Evolutionary conservation across 805 yeast genomes (phyloP), one percentile per base, ranked within the genome.

Genomic region (Lipomyces japonicus): DNA sequence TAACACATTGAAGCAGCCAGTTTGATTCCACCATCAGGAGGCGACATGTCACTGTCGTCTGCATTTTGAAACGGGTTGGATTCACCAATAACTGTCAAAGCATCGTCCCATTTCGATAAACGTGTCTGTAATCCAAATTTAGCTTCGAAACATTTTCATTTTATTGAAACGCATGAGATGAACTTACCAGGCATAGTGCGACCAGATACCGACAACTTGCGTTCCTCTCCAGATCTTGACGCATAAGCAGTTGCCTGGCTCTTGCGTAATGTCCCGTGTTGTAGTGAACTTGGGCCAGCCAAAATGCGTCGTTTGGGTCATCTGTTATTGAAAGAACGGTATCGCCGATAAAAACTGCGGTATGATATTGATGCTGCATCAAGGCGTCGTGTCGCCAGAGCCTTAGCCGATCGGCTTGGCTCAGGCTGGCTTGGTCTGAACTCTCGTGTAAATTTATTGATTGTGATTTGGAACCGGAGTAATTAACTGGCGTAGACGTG

Each of bases 331-430:
- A 78, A 37, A 87, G 75, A 5, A 93, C 86, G 61, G 90, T 91
- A 69, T 93, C 96, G 14, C 96, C 97, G 24, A 93, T 78, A 64
- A 81, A 88, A 61, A 84, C 91, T 0, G 97, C 97, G 0, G 97
- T 87, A 39, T 76, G 75, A 66, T 86, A 86, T 55, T 89, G 95
- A 65, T 90, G 97, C 61, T 90, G 95, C 83, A 85, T 81, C 49
- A 85, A 67, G 0, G 98, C 95, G 63, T 89, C 96, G 57, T 89
- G 95, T 42, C 97, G 72, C 98, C 97, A 93, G 25, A 86, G 71
- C 40, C 97, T 70, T 31, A 93, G 74, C 59, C 82, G 81, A 57
- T 91, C 97, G 90, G 93, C 54, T 28, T 46, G 55, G 18, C 41
- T 22, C 25, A 45, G n/a, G n/a, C 32, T 14, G 14, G 45, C 22